These are phyloP conservation scores for Rhynchospora pubera DNA, from an alignment of 176 grass and related monocot species.

Conservation along the genomic window DNA sequence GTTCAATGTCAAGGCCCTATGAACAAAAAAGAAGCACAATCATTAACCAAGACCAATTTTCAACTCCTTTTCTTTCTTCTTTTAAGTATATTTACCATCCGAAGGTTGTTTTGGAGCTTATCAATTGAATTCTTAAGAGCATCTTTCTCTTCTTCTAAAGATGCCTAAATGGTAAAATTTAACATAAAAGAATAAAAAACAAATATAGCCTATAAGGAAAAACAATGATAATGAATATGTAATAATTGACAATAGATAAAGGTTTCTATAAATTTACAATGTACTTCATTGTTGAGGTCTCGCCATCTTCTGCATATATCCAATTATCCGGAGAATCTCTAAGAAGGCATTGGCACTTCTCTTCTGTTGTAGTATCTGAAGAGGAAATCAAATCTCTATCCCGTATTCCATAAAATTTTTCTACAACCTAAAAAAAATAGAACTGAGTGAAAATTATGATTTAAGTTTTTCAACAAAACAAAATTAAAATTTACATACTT, in stretches of 20 bases:
- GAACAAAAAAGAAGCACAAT: constrained; percentile 20
- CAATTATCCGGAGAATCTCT: constrained; percentile 66
- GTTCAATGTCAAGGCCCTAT: constrained; percentile 85
- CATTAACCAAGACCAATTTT: constrained; percentile 22
- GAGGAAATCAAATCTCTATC: constrained; percentile 43
- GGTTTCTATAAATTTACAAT: constrained; percentile 73
- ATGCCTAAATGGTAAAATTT: constrained; percentile 38
- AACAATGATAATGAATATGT: constrained; percentile 21
- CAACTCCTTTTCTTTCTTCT: constrained; percentile 17
- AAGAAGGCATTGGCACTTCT: constrained; percentile 65
- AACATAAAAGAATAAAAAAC: constrained; percentile 12
- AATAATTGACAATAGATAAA: constrained; percentile 24
- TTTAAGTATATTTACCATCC: constrained; percentile 49
- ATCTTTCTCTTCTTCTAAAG: constrained; percentile 73
- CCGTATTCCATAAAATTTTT: constrained; percentile 75
- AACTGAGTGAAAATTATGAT: not conserved
- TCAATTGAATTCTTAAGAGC: constrained; percentile 67
- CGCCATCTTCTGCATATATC: constrained; percentile 65
- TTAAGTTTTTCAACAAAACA: not conserved
- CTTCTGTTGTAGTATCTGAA: constrained; percentile 39
- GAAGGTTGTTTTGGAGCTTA: constrained; percentile 91
- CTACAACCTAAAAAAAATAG: constrained; percentile 49
- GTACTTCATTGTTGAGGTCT: constrained; percentile 87
- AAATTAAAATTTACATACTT: constrained; percentile 41
- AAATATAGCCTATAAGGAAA: not conserved